A percentile compares a stretch with the other conserved stretches of the same genome.
These are phyloP conservation scores for Tylopilus orsonianus DNA, from an alignment of 1,284 basidiomycete genomes.

Conservation along the genomic window DNA sequence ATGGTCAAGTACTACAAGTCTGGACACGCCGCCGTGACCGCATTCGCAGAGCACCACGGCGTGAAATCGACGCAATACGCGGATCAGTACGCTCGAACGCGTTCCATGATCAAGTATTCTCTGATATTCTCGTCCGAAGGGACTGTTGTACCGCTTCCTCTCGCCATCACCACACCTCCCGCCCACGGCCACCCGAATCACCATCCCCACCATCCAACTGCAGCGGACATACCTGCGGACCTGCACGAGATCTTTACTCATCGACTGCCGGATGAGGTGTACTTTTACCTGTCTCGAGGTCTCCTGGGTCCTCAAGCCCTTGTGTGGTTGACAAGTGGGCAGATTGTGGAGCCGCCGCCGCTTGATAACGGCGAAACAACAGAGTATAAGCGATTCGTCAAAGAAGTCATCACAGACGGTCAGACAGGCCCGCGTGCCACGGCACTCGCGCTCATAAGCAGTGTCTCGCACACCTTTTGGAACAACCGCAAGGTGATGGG, in stretches of 20 bases:
- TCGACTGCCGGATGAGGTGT: constrained; percentile 94
- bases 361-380: constrained; percentile 93
- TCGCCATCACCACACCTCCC: constrained; percentile 62
- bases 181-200: constrained; percentile 51
- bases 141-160: constrained; percentile 82
- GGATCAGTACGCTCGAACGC: constrained; percentile 88
- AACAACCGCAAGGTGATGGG: constrained; percentile 68
- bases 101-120: constrained; percentile 91
- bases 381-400: constrained; percentile 93
- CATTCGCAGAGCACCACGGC: constrained; percentile 75
- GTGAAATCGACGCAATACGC: constrained; percentile 76
- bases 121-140: constrained; percentile 92
- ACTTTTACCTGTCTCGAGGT: constrained; percentile 93
- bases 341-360: constrained; percentile 86
- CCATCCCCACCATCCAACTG: constrained; percentile 69
- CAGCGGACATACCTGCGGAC: constrained; percentile 87
- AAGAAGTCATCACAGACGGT: constrained; percentile 93
- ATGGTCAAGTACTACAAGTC: constrained; percentile 89
- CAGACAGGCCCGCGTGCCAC: constrained; percentile 91
- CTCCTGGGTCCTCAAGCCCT: constrained; percentile 86
- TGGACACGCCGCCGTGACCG: constrained; percentile 78
- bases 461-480: constrained; percentile 80
- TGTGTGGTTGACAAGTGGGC: constrained; percentile 86
- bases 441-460: constrained; percentile 81
- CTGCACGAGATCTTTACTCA: constrained; percentile 95